Base-by-base conservation (phyloP, 148 eudicot genomes). In the Fagopyrum homotropicum region DNA sequence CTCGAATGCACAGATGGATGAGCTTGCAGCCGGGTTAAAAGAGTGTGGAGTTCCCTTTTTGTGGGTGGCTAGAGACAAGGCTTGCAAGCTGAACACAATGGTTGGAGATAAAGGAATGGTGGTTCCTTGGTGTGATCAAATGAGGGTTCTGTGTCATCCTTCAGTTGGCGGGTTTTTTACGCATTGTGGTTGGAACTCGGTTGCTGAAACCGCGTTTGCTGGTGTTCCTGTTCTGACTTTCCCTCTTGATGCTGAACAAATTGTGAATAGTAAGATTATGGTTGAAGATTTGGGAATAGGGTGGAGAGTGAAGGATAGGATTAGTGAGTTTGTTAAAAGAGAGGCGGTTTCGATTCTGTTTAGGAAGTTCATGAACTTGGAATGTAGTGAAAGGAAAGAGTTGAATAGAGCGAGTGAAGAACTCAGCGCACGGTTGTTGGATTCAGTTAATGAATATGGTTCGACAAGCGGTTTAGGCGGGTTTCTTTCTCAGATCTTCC, bases 1-100 rank as follows among this genome's bases (percentile, higher is more conserved):
- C 40, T 84, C 92, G 7, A 75, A 66, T 56, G 83, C 82, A 14
- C 95, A 92, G 30, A 80, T 87, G 85, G 85, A 87, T 7, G 93
- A 92, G 73, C 81, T 90, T 47, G 79, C 83, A 0, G 75, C 70
- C 4, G 95, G 94, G 7, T 44, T 89, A 15, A 76, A 72, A 30
- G 83, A 72, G 15, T 88, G 95, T 29, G 86, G 95, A 0, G 84
- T 89, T 2, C 74, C 81, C 17, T 88, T 81, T 81, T 46, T 92
- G 30, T 48, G 68, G 63, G 19, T 19, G 75, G 60, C 57, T 16
- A 54, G 75, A 16, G 57, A 73, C 17, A 12, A 54, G 55, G 45
- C 52, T 2, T 45, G 54, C 50, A 4, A 48, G 54, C 73, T 49
- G 48, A 44, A 17, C 43, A 17, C 8, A 9, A 69, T 8, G 5